A percentile compares a stretch with the other conserved stretches of the same genome.
phyloP scores from a whole-genome alignment of 768 basidiomycete species.

The Podaxis sp. region DNA sequence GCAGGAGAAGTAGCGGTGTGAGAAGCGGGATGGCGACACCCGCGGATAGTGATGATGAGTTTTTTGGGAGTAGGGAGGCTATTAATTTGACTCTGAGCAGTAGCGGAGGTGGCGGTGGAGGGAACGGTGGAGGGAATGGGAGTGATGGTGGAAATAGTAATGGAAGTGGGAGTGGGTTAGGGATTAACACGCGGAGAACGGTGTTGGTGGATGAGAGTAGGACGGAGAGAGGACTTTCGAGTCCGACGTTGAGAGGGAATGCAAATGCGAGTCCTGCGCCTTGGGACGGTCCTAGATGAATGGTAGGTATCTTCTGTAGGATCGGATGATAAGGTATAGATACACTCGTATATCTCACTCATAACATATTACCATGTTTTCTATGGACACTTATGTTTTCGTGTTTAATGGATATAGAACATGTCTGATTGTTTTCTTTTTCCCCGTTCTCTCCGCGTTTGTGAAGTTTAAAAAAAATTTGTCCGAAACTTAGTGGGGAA shows the following conservation, averaged over 20 bases:
- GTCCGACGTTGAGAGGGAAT: conserved; percentile 38
- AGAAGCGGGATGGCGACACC: conserved; percentile 34
- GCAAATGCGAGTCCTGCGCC: neutral
- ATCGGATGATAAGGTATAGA: neutral
- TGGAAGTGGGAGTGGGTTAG: conserved; percentile 5
- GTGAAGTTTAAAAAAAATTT: neutral
- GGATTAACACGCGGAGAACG: conserved; percentile 19
- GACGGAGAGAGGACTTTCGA: conserved; percentile 61
- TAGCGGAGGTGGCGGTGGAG: conserved; percentile 17
- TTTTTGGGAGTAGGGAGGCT: conserved; percentile 32
- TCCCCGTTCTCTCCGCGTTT: neutral
- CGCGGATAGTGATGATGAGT: conserved; percentile 40
- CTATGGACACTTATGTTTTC: neutral
- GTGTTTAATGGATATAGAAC: neutral
- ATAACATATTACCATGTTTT: neutral
- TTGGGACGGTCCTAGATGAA: conserved; percentile 11
- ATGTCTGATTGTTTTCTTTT: neutral
- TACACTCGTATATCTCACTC: neutral
- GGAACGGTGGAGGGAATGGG: conserved; percentile 12
- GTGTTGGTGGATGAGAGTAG: conserved; percentile 48
- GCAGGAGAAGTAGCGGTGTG: conserved; percentile 9
- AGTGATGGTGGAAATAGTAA: neutral
- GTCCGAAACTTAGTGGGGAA: neutral
- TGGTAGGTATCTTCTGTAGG: neutral
- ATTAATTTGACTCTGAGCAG: conserved; percentile 39